phyloP scores from a whole-genome alignment of 208 protist genomes.

The Trypanosoma congolense region DNA sequence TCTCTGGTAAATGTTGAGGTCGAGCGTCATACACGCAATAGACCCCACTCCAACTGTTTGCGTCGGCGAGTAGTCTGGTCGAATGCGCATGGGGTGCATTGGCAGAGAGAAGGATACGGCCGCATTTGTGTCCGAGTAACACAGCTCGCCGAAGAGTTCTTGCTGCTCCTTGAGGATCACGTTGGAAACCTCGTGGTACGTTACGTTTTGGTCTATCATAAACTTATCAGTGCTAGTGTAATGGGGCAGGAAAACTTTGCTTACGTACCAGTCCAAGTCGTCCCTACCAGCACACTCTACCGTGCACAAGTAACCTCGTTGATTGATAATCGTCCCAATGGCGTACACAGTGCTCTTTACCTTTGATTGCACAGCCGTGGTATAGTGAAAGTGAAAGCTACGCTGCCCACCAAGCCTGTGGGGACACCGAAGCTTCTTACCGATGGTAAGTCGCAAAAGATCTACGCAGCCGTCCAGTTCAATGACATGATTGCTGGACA shows the following conservation, averaged over 20 bases:
- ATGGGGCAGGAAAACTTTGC: slow-evolving; percentile 56
- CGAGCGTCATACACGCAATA: slow-evolving; percentile 86
- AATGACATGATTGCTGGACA: slow-evolving; percentile 61
- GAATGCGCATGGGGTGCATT: slow-evolving; percentile 76
- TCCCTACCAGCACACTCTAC: slow-evolving; percentile 60
- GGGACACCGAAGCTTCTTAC: slow-evolving; percentile 57
- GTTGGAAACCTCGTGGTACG: slow-evolving; percentile 53
- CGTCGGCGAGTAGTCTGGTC: slow-evolving; percentile 81
- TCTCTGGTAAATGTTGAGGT: slow-evolving; percentile 71
- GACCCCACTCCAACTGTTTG: slow-evolving; percentile 85
- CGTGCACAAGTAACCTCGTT: slow-evolving; percentile 73
- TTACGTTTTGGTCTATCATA: slow-evolving; percentile 66
- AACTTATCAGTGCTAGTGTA: slow-evolving; percentile 43
- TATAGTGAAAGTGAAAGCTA: slow-evolving; percentile 71
- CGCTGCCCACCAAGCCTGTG: slow-evolving; percentile 50
- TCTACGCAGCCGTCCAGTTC: slow-evolving; percentile 65
- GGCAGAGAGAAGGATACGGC: slow-evolving; percentile 72
- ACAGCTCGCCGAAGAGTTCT: slow-evolving; percentile 72
- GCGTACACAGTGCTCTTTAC: slow-evolving; percentile 58
- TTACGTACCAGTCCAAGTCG: slow-evolving; percentile 74
- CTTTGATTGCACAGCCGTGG: slow-evolving; percentile 44
- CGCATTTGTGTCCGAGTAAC: slow-evolving; percentile 78
- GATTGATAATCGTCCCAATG: slow-evolving; percentile 60
- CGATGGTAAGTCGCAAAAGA: slow-evolving; percentile 47
- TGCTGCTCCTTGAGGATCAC: slow-evolving; percentile 62